A percentile compares a stretch with the other conserved stretches of the same genome.
Evolutionary conservation across 768 basidiomycete genomes (phyloP).

Genomic region (Amanita rimosa): DNA sequence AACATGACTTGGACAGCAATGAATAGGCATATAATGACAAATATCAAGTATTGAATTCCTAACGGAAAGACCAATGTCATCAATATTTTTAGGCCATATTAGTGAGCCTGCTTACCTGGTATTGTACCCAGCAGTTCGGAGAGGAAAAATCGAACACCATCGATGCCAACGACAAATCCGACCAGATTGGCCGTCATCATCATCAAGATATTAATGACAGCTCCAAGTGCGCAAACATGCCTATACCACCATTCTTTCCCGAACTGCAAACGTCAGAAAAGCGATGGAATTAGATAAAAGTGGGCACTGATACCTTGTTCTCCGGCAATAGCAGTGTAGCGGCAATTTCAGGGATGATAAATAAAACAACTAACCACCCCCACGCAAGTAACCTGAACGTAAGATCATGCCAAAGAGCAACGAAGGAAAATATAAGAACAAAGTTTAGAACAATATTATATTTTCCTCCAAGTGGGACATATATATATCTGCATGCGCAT

Average conservation of each 20-base stretch:
- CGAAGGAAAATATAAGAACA: conserved; percentile 84
- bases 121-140: conserved; percentile 49
- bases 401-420: conserved; percentile 96
- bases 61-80: conserved; percentile 3
- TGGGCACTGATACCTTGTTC: conserved; percentile 39
- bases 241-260: conserved; percentile 68
- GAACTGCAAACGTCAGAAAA: conserved; percentile 34
- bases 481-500: conserved; percentile 68
- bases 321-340: conserved; percentile 50
- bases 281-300: not conserved
- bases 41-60: conserved; percentile 60
- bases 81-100: not conserved
- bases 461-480: conserved; percentile 82
- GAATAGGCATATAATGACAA: conserved; percentile 58
- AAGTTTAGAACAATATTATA: conserved; percentile 59
- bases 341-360: conserved; percentile 78
- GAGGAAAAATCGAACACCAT: conserved; percentile 64
- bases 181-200: conserved; percentile 93
- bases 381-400: conserved; percentile 81
- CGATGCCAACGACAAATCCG: conserved; percentile 86
- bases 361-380: conserved; percentile 93
- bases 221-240: conserved; percentile 75
- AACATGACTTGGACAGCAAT: conserved; percentile 89
- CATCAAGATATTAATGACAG: conserved; percentile 71
- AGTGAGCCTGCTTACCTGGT: conserved; percentile 36